These are phyloP conservation scores for Corynascus novoguineensis DNA, from an alignment of 495 filamentous ascomycete species.

Conservation along the genomic window DNA sequence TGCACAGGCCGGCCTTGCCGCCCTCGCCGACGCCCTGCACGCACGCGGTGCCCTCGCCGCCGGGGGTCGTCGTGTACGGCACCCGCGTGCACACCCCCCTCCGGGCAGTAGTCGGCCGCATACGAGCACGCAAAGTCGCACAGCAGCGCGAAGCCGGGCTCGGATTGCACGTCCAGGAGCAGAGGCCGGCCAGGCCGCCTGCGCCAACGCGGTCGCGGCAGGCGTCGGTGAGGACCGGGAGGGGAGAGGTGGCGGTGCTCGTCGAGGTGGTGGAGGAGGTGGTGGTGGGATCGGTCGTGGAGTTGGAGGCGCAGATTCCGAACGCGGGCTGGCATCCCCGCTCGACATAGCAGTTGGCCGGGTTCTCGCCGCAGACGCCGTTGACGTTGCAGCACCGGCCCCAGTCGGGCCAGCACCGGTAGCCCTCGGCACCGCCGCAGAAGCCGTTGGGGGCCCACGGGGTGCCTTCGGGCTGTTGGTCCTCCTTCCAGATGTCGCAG, in stretches of 20 bases:
- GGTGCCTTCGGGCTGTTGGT: constrained; percentile 5
- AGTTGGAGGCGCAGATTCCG: constrained; percentile 10
- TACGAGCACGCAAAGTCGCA: constrained; percentile 4
- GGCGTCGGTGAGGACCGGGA: not conserved
- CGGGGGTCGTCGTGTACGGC: not conserved
- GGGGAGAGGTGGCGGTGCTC: not conserved
- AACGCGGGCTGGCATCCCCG: constrained; percentile 5
- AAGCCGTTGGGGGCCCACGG: constrained; percentile 3
- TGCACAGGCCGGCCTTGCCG: not conserved
- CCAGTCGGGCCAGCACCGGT: not conserved
- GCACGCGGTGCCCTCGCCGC: not conserved
- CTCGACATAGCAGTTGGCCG: constrained; percentile 10
- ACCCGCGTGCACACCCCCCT: not conserved
- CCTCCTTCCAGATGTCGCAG: constrained; percentile 1
- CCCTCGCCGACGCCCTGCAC: constrained; percentile 2
- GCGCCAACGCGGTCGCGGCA: not conserved
- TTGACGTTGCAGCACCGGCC: constrained; percentile 5
- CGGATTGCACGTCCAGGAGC: not conserved
- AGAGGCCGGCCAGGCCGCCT: not conserved
- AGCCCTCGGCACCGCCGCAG: constrained; percentile 3
- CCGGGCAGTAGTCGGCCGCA: not conserved
- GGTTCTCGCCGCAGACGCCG: constrained; percentile 4
- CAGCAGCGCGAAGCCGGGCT: not conserved
- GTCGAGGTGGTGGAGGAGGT: not conserved
- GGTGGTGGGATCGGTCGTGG: not conserved